Evolutionary conservation across 2,329 filamentous ascomycete genomes (phyloP).

Genomic region (Talaromyces albobiverticillius): DNA sequence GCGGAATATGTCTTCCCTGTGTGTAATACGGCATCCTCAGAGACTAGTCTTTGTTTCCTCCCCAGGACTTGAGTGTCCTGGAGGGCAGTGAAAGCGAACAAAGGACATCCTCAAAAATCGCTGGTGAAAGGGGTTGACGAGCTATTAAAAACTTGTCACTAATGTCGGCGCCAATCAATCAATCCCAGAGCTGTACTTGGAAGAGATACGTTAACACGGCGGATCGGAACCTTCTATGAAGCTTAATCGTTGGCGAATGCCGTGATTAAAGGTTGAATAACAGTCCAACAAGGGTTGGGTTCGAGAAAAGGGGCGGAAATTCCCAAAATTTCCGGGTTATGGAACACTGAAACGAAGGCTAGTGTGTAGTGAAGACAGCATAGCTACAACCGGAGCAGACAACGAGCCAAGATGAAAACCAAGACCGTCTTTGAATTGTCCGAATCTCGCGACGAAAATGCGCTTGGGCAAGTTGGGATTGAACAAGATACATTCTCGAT

Average conservation of each 20-base stretch:
- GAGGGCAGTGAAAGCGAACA: conserved; percentile 75
- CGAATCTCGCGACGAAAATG: conserved; percentile 55
- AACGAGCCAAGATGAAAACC: conserved; percentile 36
- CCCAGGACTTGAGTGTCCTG: conserved; percentile 46
- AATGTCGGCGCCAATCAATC: conserved; percentile 58
- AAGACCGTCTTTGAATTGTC: conserved; percentile 39
- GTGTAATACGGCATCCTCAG: conserved; percentile 76
- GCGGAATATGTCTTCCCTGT: conserved; percentile 62
- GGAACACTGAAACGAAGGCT: conserved; percentile 50
- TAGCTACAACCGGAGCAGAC: conserved; percentile 35
- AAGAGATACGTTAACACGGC: conserved; percentile 66
- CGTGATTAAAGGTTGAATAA: conserved; percentile 52
- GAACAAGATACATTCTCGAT: conserved; percentile 35
- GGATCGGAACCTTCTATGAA: conserved; percentile 55
- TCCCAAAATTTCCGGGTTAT: conserved; percentile 39
- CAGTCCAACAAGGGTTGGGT: conserved; percentile 28
- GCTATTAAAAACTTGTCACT: conserved; percentile 23
- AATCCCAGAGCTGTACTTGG: conserved; percentile 50
- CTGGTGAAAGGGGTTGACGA: conserved; percentile 42
- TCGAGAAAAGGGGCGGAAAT: conserved; percentile 38
- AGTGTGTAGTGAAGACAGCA: conserved; percentile 19
- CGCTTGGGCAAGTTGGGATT: conserved; percentile 26
- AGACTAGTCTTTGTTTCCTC: conserved; percentile 96
- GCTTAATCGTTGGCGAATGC: conserved; percentile 52
- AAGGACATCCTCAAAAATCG: conserved; percentile 97